A percentile compares a stretch with the other conserved stretches of the same genome.
phyloP scores from a whole-genome alignment of 805 yeast species.

The Trichomonascus vanleenenianus region DNA sequence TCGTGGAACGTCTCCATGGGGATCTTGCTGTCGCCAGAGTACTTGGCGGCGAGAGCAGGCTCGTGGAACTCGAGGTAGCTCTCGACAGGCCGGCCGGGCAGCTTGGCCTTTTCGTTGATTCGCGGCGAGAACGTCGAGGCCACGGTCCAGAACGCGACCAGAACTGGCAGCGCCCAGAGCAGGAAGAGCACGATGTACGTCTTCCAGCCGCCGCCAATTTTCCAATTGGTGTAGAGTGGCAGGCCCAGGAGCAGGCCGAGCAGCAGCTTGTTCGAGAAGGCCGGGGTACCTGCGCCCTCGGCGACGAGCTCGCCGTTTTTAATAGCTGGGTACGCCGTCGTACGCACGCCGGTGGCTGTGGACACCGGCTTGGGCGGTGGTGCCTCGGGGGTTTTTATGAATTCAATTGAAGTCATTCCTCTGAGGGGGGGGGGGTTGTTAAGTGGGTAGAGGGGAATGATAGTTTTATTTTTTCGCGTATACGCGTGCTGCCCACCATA shows the following conservation, averaged over 20 bases:
- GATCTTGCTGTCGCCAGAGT: constrained; percentile 65
- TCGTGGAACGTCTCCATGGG: constrained; percentile 93
- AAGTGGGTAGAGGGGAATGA: background rate
- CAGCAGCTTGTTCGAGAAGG: constrained; percentile 58
- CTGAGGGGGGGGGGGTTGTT: background rate
- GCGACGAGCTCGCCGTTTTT: constrained; percentile 85
- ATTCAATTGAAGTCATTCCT: constrained; percentile 31
- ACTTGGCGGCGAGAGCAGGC: constrained; percentile 56
- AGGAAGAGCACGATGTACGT: constrained; percentile 55
- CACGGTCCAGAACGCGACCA: constrained; percentile 78
- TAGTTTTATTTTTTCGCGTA: background rate
- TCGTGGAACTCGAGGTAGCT: constrained; percentile 78
- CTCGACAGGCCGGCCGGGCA: constrained; percentile 73
- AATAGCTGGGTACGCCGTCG: constrained; percentile 59
- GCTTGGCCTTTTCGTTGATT: constrained; percentile 63
- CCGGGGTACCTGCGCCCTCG: constrained; percentile 80
- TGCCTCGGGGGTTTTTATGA: constrained; percentile 54
- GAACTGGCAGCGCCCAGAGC: constrained; percentile 55
- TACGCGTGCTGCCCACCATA: background rate
- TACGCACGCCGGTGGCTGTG: constrained; percentile 42
- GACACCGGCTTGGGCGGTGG: constrained; percentile 35
- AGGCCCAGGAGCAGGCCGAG: constrained; percentile 42
- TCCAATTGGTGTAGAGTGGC: constrained; percentile 57
- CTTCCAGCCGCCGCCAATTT: constrained; percentile 58
- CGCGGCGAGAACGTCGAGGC: constrained; percentile 74